phyloP scores from a whole-genome alignment of 1,139 yeast species.

The Yamadazyma aaseri region DNA sequence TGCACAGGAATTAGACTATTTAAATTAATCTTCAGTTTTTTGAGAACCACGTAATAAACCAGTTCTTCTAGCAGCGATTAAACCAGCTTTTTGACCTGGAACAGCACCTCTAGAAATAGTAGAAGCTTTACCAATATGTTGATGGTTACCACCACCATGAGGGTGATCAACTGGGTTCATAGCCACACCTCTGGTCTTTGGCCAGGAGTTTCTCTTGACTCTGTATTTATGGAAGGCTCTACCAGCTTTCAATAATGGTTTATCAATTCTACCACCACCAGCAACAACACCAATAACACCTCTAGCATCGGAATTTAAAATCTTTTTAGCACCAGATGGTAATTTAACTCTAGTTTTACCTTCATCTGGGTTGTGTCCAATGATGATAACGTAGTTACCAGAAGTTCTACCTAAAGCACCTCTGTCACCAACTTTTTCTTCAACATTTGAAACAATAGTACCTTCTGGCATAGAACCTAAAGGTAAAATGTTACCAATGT shows the following conservation, averaged over 20 bases:
- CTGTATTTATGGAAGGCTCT: conserved; percentile 99
- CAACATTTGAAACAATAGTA: conserved; percentile 97
- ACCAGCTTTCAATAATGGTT: conserved; percentile 99
- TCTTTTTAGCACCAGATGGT: conserved; percentile 98
- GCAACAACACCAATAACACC: conserved; percentile 99
- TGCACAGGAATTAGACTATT: conserved; percentile 4
- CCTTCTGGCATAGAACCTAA: conserved; percentile 98
- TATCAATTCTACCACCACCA: conserved; percentile 99
- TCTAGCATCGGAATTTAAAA: conserved; percentile 93
- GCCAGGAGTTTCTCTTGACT: conserved; percentile 99
- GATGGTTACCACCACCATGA: conserved; percentile 99
- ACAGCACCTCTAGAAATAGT: conserved; percentile 99
- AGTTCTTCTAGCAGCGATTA: conserved; percentile 99
- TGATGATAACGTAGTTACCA: conserved; percentile 98
- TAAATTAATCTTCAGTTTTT: conserved; percentile 68
- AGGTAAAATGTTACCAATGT: conserved; percentile 97
- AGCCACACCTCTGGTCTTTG: conserved; percentile 99
- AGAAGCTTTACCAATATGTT: conserved; percentile 99
- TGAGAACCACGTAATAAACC: conserved; percentile 99
- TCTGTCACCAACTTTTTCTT: conserved; percentile 99
- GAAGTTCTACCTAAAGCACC: conserved; percentile 99
- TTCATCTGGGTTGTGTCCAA: conserved; percentile 99
- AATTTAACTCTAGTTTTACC: conserved; percentile 98
- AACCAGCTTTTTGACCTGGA: conserved; percentile 99
- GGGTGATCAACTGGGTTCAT: conserved; percentile 99